phyloP scores from a whole-genome alignment of 331 rosid genomes.

The Stylosanthes scabra region DNA sequence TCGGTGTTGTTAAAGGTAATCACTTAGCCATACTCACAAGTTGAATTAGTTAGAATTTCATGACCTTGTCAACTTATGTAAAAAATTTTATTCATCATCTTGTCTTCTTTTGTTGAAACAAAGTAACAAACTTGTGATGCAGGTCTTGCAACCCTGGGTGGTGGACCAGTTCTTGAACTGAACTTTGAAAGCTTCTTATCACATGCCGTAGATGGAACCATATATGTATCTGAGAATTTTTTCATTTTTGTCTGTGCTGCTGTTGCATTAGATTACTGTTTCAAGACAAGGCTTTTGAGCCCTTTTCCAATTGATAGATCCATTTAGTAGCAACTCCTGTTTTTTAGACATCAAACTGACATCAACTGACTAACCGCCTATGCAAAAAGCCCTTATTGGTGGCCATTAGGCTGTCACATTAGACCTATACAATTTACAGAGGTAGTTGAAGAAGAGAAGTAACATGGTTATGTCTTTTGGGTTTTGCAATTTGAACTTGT shows the following conservation, averaged over 20 bases:
- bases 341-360: slow-evolving; percentile 19
- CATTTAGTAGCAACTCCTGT: slow-evolving; percentile 37
- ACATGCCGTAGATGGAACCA: slow-evolving; percentile 67
- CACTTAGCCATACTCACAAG: not conserved
- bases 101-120: slow-evolving; percentile 20
- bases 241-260: slow-evolving; percentile 73
- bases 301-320: slow-evolving; percentile 71
- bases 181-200: slow-evolving; percentile 63
- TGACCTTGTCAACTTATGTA: not conserved
- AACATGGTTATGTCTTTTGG: not conserved
- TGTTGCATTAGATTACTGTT: slow-evolving; percentile 76
- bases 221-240: slow-evolving; percentile 66
- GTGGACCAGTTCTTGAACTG: slow-evolving; percentile 61
- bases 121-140: slow-evolving; percentile 44
- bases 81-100: not conserved
- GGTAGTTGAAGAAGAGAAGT: not conserved
- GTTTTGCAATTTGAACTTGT: not conserved
- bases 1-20: slow-evolving; percentile 87
- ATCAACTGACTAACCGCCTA: not conserved
- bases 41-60: slow-evolving; percentile 6
- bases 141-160: slow-evolving; percentile 78
- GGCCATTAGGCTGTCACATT: not conserved
- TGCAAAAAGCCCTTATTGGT: not conserved
- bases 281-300: slow-evolving; percentile 72
- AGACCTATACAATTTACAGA: not conserved